Evolutionary conservation across 1,284 basidiomycete species (phyloP).

Genomic region (Macrocystidia cucumis): DNA sequence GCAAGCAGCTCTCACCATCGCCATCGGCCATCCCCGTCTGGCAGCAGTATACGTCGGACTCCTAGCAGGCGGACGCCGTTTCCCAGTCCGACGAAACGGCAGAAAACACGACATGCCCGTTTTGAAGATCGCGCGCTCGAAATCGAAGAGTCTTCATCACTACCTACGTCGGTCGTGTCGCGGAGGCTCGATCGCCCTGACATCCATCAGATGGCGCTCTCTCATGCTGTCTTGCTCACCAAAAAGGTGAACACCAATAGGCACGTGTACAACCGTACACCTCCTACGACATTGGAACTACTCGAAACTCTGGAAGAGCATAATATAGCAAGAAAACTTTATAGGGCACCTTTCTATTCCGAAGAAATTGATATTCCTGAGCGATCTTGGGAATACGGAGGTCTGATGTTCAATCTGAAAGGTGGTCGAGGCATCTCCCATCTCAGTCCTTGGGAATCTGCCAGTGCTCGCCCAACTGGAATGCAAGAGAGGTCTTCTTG

Average conservation of each 20-base stretch:
- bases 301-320: conserved; percentile 41
- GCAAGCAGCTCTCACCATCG: no score
- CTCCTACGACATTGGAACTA: conserved; percentile 53
- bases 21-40: no score
- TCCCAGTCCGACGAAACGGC: no score
- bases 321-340: conserved; percentile 56
- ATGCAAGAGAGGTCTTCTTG: no score
- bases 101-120: no score
- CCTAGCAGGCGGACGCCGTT: no score
- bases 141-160: no score
- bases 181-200: no score
- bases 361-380: conserved; percentile 65
- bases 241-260: conserved; percentile 20
- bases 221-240: conserved; percentile 18
- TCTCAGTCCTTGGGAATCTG: conserved; percentile 51
- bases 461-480: no score
- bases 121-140: no score
- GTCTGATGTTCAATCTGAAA: conserved; percentile 67
- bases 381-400: conserved; percentile 72
- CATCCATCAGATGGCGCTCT: conserved; percentile 17
- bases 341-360: conserved; percentile 77
- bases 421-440: conserved; percentile 43
- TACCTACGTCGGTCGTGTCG: no score
- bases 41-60: no score
- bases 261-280: conserved; percentile 43